A percentile compares a stretch with the other conserved stretches of the same genome.
Conservation (phyloP, 306 rosid genomes). For the Inga oerstediana region DNA sequence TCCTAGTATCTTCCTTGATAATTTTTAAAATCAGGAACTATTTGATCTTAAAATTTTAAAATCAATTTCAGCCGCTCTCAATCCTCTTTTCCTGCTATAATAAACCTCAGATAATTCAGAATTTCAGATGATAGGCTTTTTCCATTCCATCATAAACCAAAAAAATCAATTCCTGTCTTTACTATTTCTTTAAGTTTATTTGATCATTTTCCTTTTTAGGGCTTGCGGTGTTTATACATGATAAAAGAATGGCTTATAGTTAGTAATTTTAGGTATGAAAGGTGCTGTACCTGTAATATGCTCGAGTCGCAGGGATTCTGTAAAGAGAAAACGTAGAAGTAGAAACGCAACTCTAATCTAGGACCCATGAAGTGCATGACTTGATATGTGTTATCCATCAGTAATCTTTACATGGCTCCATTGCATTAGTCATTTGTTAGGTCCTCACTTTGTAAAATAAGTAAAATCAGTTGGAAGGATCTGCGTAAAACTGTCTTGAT, state of each 20-base stretch:
- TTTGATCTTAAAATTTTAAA: not conserved
- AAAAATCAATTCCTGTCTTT: not conserved
- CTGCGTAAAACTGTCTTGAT: not conserved
- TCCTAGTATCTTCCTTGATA: not conserved
- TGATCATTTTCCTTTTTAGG: not conserved
- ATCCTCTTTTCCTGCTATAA: constrained; percentile 1
- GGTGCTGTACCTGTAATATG: not conserved
- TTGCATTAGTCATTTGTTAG: not conserved
- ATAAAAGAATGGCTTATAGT: not conserved
- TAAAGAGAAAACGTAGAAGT: no score
- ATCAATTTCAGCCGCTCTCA: not conserved
- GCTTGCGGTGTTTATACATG: not conserved
- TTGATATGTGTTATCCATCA: not conserved
- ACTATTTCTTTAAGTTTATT: not conserved
- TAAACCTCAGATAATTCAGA: constrained; percentile 11
- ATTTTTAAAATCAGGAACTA: not conserved
- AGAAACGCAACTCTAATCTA: not conserved
- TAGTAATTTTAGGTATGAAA: not conserved
- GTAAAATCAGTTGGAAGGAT: not conserved
- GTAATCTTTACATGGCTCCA: constrained; percentile 10
- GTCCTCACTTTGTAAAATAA: constrained; percentile 9
- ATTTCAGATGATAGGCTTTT: not conserved
- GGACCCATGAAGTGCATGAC: not conserved
- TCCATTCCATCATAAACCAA: not conserved
- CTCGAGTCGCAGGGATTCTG: not conserved